Evolutionary conservation across 768 basidiomycete genomes (phyloP).

Genomic region (Amanita subjunquillea): DNA sequence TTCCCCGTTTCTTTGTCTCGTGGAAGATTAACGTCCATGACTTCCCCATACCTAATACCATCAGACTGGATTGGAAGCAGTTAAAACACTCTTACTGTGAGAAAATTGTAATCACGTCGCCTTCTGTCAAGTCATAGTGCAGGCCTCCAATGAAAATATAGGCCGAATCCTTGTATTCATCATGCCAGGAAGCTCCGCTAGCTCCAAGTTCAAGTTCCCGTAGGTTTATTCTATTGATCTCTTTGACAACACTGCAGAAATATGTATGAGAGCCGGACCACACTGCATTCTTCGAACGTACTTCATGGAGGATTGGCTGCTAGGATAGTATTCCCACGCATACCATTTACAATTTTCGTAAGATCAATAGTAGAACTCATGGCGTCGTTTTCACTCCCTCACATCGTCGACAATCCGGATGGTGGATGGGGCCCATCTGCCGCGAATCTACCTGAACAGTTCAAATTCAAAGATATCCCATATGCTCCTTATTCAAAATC

Average conservation of each 20-base stretch:
- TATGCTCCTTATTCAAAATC: constrained; percentile 99
- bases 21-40: constrained; percentile 91
- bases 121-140: constrained; percentile 84
- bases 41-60: constrained; percentile 77
- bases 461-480: constrained; percentile 98
- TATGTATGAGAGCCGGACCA: neutral
- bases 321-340: constrained; percentile 27
- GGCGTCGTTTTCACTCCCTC: constrained; percentile 79
- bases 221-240: constrained; percentile 91
- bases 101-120: constrained; percentile 94
- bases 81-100: constrained; percentile 66
- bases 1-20: constrained; percentile 91
- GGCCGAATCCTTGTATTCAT: constrained; percentile 96
- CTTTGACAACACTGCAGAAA: constrained; percentile 67
- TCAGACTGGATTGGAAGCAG: constrained; percentile 4
- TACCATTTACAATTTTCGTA: constrained; percentile 8
- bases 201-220: constrained; percentile 74
- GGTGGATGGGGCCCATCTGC: constrained; percentile 89
- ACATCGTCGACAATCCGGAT: constrained; percentile 85
- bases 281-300: constrained; percentile 22
- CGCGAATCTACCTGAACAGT: constrained; percentile 73
- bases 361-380: constrained; percentile 22
- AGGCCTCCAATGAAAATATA: constrained; percentile 93
- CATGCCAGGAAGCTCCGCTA: constrained; percentile 81
- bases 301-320: constrained; percentile 50